Conservation (phyloP, 768 basidiomycete genomes). For the Neoboletus brunneissimus region DNA sequence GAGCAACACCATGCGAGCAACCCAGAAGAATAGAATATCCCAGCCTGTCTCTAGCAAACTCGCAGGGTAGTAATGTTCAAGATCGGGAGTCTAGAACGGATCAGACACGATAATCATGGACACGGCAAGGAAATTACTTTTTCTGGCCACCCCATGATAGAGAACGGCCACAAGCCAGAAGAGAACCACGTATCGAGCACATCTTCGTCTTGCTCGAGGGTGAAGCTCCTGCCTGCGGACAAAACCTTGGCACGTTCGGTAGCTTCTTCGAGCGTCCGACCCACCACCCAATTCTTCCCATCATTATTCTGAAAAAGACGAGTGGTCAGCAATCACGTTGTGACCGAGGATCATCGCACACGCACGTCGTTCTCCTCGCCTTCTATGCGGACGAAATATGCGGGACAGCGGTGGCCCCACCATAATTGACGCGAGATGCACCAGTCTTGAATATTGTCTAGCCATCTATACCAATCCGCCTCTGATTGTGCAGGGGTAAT, state of each 20-base stretch:
- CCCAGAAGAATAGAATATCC: constrained; percentile 99
- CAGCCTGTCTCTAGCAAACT: constrained; percentile 96
- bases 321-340: neutral
- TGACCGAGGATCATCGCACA: neutral
- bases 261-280: constrained; percentile 74
- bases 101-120: neutral
- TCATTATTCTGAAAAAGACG: constrained; percentile 49
- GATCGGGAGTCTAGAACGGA: constrained; percentile 63
- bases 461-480: constrained; percentile 94
- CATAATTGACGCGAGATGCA: constrained; percentile 98
- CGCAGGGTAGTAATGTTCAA: constrained; percentile 82
- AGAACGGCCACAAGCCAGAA: constrained; percentile 95
- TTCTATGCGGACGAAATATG: constrained; percentile 86
- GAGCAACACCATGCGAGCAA: constrained; percentile 95
- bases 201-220: constrained; percentile 90
- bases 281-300: constrained; percentile 89
- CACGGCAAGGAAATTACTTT: constrained; percentile 47
- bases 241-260: constrained; percentile 67
- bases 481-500: constrained; percentile 86
- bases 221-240: constrained; percentile 65
- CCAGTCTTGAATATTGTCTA: constrained; percentile 96
- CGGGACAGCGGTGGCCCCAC: constrained; percentile 98
- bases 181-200: constrained; percentile 99
- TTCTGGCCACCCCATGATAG: constrained; percentile 97
- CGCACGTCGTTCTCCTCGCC: constrained; percentile 67